Evolutionary conservation across 73 alveolate species (phyloP), one percentile per base, ranked within the genome.

Genomic region (Paramecium pentaurelia): DNA sequence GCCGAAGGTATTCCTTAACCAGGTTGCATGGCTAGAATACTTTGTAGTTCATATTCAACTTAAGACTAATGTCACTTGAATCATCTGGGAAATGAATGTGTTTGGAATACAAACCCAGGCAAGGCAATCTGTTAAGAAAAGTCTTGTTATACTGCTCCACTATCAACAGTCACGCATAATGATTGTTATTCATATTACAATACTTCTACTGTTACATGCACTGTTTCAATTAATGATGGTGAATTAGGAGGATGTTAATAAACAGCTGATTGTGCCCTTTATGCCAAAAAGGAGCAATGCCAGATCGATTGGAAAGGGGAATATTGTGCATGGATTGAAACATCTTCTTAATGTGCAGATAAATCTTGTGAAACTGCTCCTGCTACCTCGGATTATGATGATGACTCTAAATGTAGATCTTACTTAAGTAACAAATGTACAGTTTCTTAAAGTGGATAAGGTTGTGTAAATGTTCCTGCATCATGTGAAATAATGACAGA

Each of bases 71-170:
- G 91, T 25, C 4, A 6, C 0, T 7, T 28, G 28, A 34, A 64
- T 64, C 4, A 8, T 3, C 28, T 28, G 2, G 84, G 51, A 32
- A 28, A 28, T 25, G 27, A 6, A 0, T 64, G 84, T 64, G 49
- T 28, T 12, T 64, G 84, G 84, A 64, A 28, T 28, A 34, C 51
- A 1, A 32, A 64, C 11, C 2, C 4, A 16, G 25, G 34, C 20
- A 4, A 18, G 3, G 16, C 70, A 54, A 34, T 54, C 16, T 73
- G 68, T 4, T 16, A 36, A 30, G 60, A 73, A 3, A 73, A 37
- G 37, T 73, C 87, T n/a, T 73, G 87, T 38, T 37, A 64, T 4
- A 37, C 87, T n/a, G 87, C 87, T 4, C 87, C 87, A n/a, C 14
- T 32, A 5, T 8, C 87, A 73, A 64, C 28, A 8, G 84, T 51